Evolutionary conservation across 495 filamentous ascomycete genomes (phyloP).

Genomic region (Xylaria castorea): DNA sequence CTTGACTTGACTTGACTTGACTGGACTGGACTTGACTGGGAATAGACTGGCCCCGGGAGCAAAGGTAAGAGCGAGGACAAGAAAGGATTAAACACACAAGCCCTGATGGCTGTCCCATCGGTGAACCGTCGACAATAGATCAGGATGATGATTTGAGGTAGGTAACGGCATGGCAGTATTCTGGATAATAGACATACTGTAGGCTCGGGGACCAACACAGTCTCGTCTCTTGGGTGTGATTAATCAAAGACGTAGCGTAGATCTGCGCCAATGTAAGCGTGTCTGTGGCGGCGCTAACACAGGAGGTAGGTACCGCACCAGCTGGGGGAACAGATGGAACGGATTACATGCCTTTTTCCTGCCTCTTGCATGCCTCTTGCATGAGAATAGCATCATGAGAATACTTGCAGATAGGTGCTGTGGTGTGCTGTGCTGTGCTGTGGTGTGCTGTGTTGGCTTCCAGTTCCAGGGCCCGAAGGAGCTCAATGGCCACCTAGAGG

Average conservation of each 20-base stretch:
- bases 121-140: neutral
- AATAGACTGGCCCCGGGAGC: neutral
- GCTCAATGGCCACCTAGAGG: neutral
- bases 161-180: neutral
- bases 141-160: neutral
- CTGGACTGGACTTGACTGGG: neutral
- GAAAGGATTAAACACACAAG: neutral
- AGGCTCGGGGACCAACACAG: neutral
- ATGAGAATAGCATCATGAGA: neutral
- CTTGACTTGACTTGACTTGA: neutral
- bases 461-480: neutral
- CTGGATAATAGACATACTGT: neutral
- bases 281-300: neutral
- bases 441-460: no score
- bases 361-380: neutral
- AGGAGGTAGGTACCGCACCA: neutral
- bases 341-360: neutral
- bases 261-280: neutral
- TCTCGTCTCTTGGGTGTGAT: neutral
- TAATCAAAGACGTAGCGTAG: neutral
- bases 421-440: no score
- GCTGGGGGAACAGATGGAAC: neutral
- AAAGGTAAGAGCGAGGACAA: neutral
- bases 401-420: neutral
- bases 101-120: neutral